Evolutionary conservation across 2,329 filamentous ascomycete species (phyloP), one percentile per base, ranked within the genome.

Genomic region (Phaeosphaeria sp.): DNA sequence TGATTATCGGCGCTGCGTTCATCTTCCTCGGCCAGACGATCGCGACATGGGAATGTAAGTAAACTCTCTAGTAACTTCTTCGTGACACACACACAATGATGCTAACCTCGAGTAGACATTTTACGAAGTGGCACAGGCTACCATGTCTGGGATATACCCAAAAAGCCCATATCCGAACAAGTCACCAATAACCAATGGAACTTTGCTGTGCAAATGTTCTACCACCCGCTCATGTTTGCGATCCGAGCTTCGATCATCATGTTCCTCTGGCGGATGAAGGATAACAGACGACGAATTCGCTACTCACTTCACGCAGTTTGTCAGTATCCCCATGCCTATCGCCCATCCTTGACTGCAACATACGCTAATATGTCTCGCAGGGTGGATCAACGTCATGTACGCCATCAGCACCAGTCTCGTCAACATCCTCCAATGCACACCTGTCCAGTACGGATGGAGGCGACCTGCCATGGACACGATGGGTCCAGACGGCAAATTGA

Each of bases 211-310:
- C 76, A 78, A 44, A 67, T 78, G 67, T 57, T 77, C 40, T 78
- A 77, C 53, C 75, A 78, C 45, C 76, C 76, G 8, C 45, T 76
- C 50, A 73, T 77, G 67, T 70, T 71, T n/a, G 52, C 68, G 6
- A 75, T 77, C 50, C 68, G 76, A 49, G 73, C 74, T 21, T 76
- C 75, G 13, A 74, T 77, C 51, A 74, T 78, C 47, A 62, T 75
- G 63, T 78, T 78, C 46, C 67, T 77, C 2, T 75, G 74, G 48
- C 72, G 76, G 5, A 70, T 78, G 52, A 73, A 73, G 47, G 75
- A 77, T 43, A 61, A 61, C 27, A 66, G 75, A 18, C 60, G 63
- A 25, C 56, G 61, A 15, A 73, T 78, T 48, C 59, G 65, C 18
- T 65, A 69, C 40, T 69, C 73, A 1, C 60, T 78, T n/a, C 67